Evolutionary conservation across 139 green algal genomes (phyloP).

Genomic region (Micractinium conductrix): DNA sequence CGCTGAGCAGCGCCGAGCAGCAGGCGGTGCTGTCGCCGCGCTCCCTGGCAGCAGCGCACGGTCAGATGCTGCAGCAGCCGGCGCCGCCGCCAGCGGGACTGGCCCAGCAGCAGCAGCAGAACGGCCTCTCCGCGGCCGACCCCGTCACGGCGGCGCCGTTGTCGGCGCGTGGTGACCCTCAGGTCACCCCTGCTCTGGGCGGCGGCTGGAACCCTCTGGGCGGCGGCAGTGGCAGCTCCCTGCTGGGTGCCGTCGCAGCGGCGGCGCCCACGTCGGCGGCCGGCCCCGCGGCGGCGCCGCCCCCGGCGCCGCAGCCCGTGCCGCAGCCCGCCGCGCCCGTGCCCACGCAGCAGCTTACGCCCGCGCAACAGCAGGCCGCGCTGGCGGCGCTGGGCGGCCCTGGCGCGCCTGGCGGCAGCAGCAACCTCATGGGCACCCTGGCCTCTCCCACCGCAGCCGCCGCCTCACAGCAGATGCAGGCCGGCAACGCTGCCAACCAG

Average conservation of each 20-base stretch:
- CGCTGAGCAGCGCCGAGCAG: background rate
- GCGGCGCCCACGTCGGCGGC: background rate
- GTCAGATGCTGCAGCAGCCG: background rate
- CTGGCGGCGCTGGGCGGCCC: background rate
- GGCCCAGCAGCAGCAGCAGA: constrained; percentile 20
- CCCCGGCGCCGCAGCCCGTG: background rate
- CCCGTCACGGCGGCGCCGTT: constrained; percentile 21
- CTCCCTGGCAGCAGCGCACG: background rate
- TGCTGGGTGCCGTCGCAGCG: background rate
- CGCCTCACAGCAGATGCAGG: constrained; percentile 15
- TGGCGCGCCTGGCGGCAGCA: background rate
- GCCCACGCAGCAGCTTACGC: background rate
- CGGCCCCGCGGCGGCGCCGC: background rate
- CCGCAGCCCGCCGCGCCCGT: background rate
- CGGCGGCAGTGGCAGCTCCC: background rate
- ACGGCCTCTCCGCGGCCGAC: constrained; percentile 17
- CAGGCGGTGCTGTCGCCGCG: background rate
- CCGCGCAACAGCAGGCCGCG: constrained; percentile 11
- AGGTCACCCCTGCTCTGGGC: constrained; percentile 10
- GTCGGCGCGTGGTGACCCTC: constrained; percentile 17
- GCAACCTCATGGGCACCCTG: background rate
- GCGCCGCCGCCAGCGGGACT: background rate
- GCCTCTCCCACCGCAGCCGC: background rate
- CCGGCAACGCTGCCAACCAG: background rate
- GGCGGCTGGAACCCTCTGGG: constrained; percentile 30